phyloP scores from a whole-genome alignment of 352 stramenopile species.

The Globisporangium perplexum region DNA sequence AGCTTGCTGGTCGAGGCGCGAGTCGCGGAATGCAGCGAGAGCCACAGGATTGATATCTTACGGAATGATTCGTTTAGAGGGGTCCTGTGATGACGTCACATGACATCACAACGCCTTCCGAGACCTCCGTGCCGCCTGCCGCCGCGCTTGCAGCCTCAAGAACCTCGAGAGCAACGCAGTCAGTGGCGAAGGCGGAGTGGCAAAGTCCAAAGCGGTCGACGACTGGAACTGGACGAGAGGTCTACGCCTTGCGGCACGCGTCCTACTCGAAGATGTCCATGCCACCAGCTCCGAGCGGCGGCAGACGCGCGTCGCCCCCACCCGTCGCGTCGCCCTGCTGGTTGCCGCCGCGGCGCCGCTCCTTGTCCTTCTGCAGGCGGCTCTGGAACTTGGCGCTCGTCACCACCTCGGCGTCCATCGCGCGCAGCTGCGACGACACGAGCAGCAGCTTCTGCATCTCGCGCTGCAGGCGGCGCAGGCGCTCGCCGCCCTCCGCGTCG shows the following conservation, averaged over 20 bases:
- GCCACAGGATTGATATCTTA: neutral
- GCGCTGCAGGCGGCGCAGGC: slow-evolving; percentile 45
- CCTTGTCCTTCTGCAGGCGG: slow-evolving; percentile 71
- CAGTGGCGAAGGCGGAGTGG: too few relatives aligned
- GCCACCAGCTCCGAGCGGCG: slow-evolving; percentile 25
- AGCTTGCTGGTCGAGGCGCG: neutral
- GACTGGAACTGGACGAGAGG: too few relatives aligned
- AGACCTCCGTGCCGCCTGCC: too few relatives aligned
- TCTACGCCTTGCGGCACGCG: neutral
- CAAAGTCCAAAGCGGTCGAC: too few relatives aligned
- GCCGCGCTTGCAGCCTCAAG: too few relatives aligned
- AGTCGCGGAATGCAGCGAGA: slow-evolving; percentile 4
- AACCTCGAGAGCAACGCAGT: too few relatives aligned
- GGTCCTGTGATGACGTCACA: neutral
- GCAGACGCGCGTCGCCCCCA: slow-evolving; percentile 9
- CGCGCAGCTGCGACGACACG: slow-evolving; percentile 61
- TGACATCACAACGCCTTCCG: too few relatives aligned
- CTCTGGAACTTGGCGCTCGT: slow-evolving; percentile 77
- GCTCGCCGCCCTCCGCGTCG: slow-evolving; percentile 19
- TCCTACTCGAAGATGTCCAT: slow-evolving; percentile 56
- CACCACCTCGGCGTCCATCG: slow-evolving; percentile 77
- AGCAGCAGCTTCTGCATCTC: slow-evolving; percentile 74
- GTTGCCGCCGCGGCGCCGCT: slow-evolving; percentile 50
- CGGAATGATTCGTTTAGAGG: neutral
- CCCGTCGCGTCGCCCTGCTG: slow-evolving; percentile 33